Conservation (phyloP, 768 basidiomycete species). For the Pisolithus albus region DNA sequence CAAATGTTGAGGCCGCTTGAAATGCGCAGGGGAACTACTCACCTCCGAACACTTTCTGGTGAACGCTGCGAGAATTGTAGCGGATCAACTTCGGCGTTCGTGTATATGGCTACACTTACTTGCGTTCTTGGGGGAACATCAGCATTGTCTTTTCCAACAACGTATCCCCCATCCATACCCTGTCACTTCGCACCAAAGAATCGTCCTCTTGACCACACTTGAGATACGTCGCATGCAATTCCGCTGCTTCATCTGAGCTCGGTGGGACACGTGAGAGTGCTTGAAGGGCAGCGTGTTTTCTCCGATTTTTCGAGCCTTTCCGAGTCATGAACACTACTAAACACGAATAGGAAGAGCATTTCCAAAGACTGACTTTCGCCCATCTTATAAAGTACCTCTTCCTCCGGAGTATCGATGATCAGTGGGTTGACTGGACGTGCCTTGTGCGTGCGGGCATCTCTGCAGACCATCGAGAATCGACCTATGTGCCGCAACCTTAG, state of each 20-base stretch:
- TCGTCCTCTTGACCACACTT: constrained; percentile 43
- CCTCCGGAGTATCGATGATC: constrained; percentile 52
- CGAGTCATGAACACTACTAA: background rate
- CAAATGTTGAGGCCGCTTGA: background rate
- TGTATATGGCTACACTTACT: constrained; percentile 38
- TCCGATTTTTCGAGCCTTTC: constrained; percentile 55
- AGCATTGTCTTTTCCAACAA: constrained; percentile 60
- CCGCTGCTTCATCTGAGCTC: constrained; percentile 57
- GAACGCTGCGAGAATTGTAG: constrained; percentile 41
- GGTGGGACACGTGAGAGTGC: constrained; percentile 73
- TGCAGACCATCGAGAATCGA: constrained; percentile 89
- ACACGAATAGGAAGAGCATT: background rate
- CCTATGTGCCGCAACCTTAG: constrained; percentile 34
- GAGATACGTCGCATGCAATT: constrained; percentile 65
- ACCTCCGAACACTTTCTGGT: constrained; percentile 81
- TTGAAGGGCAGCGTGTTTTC: constrained; percentile 44
- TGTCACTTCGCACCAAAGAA: constrained; percentile 28
- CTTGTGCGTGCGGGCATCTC: constrained; percentile 59
- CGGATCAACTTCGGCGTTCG: background rate
- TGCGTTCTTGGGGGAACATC: constrained; percentile 84
- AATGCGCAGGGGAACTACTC: constrained; percentile 10
- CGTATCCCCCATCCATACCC: constrained; percentile 73
- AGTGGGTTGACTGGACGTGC: constrained; percentile 62
- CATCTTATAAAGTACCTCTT: constrained; percentile 52
- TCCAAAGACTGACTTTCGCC: constrained; percentile 52